Evolutionary conservation across 2,329 filamentous ascomycete genomes (phyloP), one percentile per base, ranked within the genome.

Genomic region (Arthrobotrys musiformis): DNA sequence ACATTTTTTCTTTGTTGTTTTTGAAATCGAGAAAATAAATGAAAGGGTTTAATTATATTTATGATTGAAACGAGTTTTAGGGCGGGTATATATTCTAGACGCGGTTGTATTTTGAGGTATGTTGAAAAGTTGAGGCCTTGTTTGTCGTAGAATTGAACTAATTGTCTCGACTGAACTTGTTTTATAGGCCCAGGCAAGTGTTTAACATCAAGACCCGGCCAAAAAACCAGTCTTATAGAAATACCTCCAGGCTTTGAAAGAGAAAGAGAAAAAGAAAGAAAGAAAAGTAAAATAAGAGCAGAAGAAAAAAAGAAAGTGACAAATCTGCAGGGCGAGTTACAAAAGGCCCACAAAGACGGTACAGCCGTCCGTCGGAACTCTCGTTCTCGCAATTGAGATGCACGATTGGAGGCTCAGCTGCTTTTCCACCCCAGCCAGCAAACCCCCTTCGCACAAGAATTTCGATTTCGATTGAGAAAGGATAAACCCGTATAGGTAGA

Each of bases 391-490:
- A 52, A 52, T 52, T 52, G 48, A 24, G 48, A 30, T 48, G 19
- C 22, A 19, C 44, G 44, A 52, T 52, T 52, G 48, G 48, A 52
- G 48, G 48, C 48, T 52, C 48, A 52, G 48, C 48, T 28, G 11
- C 13, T 52, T 30, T 15, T 26, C 24, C 48, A 30, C 48, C 4
- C 24, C 15, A n/a, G 17, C 48, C 1, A 6, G n/a, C n/a, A n/a
- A 17, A 9, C 40, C n/a, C 19, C n/a, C 40, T 42, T 42, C 30
- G 30, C 4, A 33, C 17, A 7, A 11, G 42, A 52, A 17, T 52
- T 52, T 52, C 26, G 48, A 52, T 40, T 40, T 11, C 35, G 35
- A 40, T 1, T 40, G 4, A 48, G 37, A 48, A 15, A 26, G 44
- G 44, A 48, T 52, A 52, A 52, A 52, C 28, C 48, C 48, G 48